Percentiles rank a stretch among this genome's conserved stretches.
Evolutionary conservation across 768 basidiomycete species (phyloP).

Genomic region (Lactarius pseudohatsudake): DNA sequence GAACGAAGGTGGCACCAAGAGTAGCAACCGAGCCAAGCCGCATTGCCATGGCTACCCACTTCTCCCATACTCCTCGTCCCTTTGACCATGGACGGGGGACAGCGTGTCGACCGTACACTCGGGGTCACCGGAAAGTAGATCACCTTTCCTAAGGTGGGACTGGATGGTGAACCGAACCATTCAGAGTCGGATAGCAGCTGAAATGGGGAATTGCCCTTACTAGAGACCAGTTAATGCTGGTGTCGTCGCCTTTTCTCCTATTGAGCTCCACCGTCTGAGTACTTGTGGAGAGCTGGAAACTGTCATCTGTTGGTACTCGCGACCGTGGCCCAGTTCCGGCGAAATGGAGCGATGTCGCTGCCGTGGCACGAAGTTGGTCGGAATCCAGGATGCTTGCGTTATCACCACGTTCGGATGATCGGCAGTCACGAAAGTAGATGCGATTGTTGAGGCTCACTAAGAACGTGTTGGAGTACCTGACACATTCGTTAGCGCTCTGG

Average conservation of each 20-base stretch:
- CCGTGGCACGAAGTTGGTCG: background rate
- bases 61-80: too few relatives aligned
- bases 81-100: background rate
- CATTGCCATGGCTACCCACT: too few relatives aligned
- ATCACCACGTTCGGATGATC: background rate
- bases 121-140: background rate
- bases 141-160: background rate
- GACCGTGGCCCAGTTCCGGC: background rate
- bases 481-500: background rate
- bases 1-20: too few relatives aligned
- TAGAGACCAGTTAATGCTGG: background rate
- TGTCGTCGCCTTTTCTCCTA: background rate
- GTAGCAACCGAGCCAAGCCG: too few relatives aligned
- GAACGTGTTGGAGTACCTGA: background rate
- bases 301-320: background rate
- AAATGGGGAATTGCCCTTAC: background rate
- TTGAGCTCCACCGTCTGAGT: background rate
- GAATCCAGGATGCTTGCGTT: background rate
- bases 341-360: background rate
- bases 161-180: background rate
- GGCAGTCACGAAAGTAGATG: background rate
- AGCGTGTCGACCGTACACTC: background rate
- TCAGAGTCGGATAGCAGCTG: background rate
- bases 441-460: conserved; percentile 1
- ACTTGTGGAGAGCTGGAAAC: background rate